Evolutionary conservation across 805 yeast genomes (phyloP).

Genomic region (Naumovozyma baii): DNA sequence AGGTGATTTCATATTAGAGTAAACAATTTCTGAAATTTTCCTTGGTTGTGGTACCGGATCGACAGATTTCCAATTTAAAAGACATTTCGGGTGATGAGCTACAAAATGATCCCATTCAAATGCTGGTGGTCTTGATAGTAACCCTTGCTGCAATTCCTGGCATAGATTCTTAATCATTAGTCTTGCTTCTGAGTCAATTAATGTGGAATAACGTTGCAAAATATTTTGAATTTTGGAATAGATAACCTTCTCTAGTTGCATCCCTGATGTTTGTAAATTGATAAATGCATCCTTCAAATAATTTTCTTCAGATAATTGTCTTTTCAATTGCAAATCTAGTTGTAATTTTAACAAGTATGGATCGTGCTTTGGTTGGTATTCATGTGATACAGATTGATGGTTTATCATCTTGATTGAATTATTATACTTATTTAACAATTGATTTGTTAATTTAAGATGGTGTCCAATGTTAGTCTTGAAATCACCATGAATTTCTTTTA

Average conservation of each 20-base stretch:
- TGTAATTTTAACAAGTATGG: slow-evolving; percentile 55
- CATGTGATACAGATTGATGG: slow-evolving; percentile 12
- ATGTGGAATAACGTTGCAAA: slow-evolving; percentile 40
- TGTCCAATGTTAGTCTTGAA: slow-evolving; percentile 50
- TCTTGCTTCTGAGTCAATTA: slow-evolving; percentile 45
- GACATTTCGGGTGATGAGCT: slow-evolving; percentile 34
- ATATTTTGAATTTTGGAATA: slow-evolving; percentile 53
- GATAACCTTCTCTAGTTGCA: slow-evolving; percentile 54
- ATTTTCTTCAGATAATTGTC: slow-evolving; percentile 52
- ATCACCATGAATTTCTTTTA: slow-evolving; percentile 55
- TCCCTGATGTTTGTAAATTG: slow-evolving; percentile 56
- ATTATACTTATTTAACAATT: slow-evolving; percentile 39
- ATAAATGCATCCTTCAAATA: slow-evolving; percentile 56
- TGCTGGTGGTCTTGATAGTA: slow-evolving; percentile 45
- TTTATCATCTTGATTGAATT: slow-evolving; percentile 36
- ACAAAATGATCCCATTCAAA: slow-evolving; percentile 67
- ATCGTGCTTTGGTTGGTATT: slow-evolving; percentile 38
- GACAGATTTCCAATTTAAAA: slow-evolving; percentile 32
- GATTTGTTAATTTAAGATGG: slow-evolving; percentile 57
- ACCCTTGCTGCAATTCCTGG: slow-evolving; percentile 36
- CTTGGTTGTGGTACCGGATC: slow-evolving; percentile 35
- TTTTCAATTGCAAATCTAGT: slow-evolving; percentile 55
- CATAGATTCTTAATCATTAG: slow-evolving; percentile 45
- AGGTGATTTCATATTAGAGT: slow-evolving; percentile 44
- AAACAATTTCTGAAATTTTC: slow-evolving; percentile 41